phyloP scores from a whole-genome alignment of 441 rosid species.

The Populus tomentosa region DNA sequence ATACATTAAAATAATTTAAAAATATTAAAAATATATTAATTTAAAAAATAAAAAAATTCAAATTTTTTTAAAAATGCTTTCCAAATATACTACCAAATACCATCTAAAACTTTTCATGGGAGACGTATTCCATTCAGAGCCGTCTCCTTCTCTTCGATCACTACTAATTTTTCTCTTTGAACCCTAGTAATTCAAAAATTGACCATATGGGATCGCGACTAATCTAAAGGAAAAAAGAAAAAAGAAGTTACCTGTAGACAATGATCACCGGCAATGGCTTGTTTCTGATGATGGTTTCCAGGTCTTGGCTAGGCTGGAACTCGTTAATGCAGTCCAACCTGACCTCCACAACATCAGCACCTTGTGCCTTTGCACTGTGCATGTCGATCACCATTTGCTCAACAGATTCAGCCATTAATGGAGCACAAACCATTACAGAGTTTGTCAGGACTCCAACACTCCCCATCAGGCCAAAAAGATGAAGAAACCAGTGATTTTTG shows the following conservation, averaged over 20 bases:
- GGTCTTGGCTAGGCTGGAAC: slow-evolving; percentile 46
- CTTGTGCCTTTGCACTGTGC: slow-evolving; percentile 51
- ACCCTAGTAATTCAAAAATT: background rate
- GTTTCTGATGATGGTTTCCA: slow-evolving; percentile 40
- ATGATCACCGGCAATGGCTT: slow-evolving; percentile 70
- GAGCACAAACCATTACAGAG: slow-evolving; percentile 66
- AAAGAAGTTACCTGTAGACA: slow-evolving; percentile 52
- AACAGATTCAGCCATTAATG: slow-evolving; percentile 62
- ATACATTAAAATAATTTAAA: too few species aligned
- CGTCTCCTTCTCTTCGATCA: too few species aligned
- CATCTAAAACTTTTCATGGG: too few species aligned
- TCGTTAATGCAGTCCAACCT: slow-evolving; percentile 61
- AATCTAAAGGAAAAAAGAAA: background rate
- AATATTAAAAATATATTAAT: too few species aligned
- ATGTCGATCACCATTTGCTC: slow-evolving; percentile 51
- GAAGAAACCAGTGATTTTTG: background rate
- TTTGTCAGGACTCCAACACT: slow-evolving; percentile 19
- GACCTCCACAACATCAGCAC: slow-evolving; percentile 85
- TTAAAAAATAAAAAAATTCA: too few species aligned
- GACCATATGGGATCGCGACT: background rate
- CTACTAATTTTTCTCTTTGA: too few species aligned
- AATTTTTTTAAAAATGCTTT: too few species aligned
- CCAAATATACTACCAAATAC: too few species aligned
- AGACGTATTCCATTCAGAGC: too few species aligned
- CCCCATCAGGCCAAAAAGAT: slow-evolving; percentile 27